Conservation (phyloP, 2,329 filamentous ascomycete species). For the Sclerotinia trifoliorum region DNA sequence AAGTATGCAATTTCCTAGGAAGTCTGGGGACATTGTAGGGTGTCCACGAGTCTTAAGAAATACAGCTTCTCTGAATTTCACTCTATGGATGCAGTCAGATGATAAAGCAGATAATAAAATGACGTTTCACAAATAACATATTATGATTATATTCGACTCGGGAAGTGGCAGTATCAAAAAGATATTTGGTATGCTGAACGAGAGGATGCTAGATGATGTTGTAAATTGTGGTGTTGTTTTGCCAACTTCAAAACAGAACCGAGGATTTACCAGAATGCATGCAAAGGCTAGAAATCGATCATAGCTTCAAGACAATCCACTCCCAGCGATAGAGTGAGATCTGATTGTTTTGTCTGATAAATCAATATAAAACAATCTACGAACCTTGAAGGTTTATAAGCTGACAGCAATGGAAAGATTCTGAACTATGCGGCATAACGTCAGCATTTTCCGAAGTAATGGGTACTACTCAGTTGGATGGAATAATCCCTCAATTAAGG, state of each 20-base stretch:
- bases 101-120: background rate
- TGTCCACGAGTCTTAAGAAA: background rate
- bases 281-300: conserved; percentile 1
- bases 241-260: background rate
- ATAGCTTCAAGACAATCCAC: conserved; percentile 4
- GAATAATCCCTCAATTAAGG: background rate
- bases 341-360: background rate
- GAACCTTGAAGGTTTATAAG: background rate
- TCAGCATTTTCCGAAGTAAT: conserved; percentile 2
- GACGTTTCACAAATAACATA: background rate
- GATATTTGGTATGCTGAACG: background rate
- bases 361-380: too few relatives aligned
- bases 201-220: background rate
- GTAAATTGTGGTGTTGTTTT: background rate
- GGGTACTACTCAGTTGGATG: background rate
- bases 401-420: background rate
- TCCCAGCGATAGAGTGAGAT: background rate
- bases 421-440: background rate
- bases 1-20: background rate
- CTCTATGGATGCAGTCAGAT: background rate
- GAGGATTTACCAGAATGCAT: conserved; percentile 2
- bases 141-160: too few relatives aligned
- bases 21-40: background rate
- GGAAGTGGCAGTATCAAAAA: background rate
- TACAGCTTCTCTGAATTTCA: background rate